Evolutionary conservation across 2,329 filamentous ascomycete species (phyloP).

Genomic region (Diplodia seriata): DNA sequence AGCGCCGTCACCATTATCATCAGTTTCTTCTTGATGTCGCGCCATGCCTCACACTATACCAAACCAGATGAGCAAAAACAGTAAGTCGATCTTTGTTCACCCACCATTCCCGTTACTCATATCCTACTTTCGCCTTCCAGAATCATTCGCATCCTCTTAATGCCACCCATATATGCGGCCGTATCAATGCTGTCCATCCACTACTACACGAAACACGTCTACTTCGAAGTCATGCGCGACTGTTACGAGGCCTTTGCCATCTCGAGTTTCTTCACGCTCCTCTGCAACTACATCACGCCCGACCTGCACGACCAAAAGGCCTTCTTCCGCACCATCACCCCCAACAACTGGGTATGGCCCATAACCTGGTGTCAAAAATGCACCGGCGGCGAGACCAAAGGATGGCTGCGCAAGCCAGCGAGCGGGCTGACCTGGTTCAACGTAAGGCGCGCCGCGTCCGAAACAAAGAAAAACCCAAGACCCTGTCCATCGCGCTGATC

Average conservation of each 20-base stretch:
- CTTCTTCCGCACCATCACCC: conserved; percentile 74
- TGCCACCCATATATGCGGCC: conserved; percentile 81
- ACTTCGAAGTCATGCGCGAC: conserved; percentile 80
- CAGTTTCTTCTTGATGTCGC: conserved; percentile 61
- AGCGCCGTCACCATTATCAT: conserved; percentile 58
- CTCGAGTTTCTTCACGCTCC: conserved; percentile 81
- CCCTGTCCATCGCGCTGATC: not conserved
- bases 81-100: conserved; percentile 47
- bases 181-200: conserved; percentile 76
- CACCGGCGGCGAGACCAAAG: conserved; percentile 69
- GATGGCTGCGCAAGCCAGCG: conserved; percentile 72
- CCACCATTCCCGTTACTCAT: too few species aligned
- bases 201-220: conserved; percentile 79
- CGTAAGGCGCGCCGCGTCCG: conserved; percentile 47
- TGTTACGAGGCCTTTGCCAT: conserved; percentile 92
- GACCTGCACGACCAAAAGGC: conserved; percentile 81
- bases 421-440: conserved; percentile 93
- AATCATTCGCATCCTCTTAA: conserved; percentile 86
- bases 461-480: too few species aligned
- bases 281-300: conserved; percentile 81
- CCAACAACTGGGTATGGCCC: conserved; percentile 77
- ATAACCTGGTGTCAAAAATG: conserved; percentile 73
- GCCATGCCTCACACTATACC: conserved; percentile 66
- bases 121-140: conserved; percentile 47
- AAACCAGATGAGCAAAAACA: conserved; percentile 67